Conservation (phyloP, 768 basidiomycete genomes). For the Chiua virens region DNA sequence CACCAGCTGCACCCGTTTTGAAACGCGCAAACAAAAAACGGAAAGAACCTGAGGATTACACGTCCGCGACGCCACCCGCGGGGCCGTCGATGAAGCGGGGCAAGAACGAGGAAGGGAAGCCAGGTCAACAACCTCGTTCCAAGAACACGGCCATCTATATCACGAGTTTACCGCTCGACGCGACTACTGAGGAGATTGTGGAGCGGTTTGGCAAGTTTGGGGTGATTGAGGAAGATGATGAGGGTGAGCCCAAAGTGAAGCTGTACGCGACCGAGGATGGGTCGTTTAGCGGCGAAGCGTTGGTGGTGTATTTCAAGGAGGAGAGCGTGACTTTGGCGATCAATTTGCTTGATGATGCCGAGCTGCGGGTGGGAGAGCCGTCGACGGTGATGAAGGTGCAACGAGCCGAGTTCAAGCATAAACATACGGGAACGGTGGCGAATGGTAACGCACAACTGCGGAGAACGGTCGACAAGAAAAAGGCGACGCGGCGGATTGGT, state of each 20-base stretch:
- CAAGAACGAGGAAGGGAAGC: slow-evolving; percentile 45
- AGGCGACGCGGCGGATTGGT: slow-evolving; percentile 67
- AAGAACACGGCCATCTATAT: slow-evolving; percentile 95
- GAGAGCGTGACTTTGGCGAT: slow-evolving; percentile 88
- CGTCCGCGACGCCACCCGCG: slow-evolving; percentile 49
- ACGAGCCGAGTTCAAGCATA: slow-evolving; percentile 79
- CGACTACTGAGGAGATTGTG: slow-evolving; percentile 72
- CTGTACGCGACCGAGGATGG: slow-evolving; percentile 90
- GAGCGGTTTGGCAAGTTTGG: slow-evolving; percentile 91
- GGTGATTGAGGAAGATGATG: slow-evolving; percentile 88
- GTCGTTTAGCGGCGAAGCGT: slow-evolving; percentile 87
- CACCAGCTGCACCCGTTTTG: slow-evolving; percentile 83
- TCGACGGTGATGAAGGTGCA: slow-evolving; percentile 71
- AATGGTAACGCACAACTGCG: slow-evolving; percentile 48
- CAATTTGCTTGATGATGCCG: slow-evolving; percentile 87
- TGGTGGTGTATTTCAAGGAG: slow-evolving; percentile 97
- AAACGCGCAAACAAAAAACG: slow-evolving; percentile 80
- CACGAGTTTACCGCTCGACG: slow-evolving; percentile 74
- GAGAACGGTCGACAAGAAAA: slow-evolving; percentile 76
- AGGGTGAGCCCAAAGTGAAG: slow-evolving; percentile 93
- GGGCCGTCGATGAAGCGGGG: slow-evolving; percentile 69
- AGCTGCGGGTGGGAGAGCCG: slow-evolving; percentile 79
- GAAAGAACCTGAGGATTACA: slow-evolving; percentile 72
- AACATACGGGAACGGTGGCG: slow-evolving; percentile 43
- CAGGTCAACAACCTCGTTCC: slow-evolving; percentile 51